These are phyloP conservation scores for Trametes cubensis DNA, from an alignment of 768 basidiomycete genomes.

Conservation along the genomic window DNA sequence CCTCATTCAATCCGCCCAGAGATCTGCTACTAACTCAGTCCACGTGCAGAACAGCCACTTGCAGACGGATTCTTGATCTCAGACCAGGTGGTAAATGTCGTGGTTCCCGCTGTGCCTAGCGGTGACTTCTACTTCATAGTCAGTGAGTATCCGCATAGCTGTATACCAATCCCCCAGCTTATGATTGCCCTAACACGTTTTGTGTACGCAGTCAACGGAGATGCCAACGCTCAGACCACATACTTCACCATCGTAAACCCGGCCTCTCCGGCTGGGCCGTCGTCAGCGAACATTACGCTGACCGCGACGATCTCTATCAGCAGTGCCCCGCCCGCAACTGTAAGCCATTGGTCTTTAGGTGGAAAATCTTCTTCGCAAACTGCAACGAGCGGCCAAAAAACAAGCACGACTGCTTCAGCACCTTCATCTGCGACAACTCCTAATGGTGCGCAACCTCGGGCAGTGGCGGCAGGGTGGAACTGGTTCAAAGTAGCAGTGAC, in stretches of 20 bases:
- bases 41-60: constrained; percentile 5
- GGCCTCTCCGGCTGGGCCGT: background rate
- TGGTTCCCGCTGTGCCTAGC: background rate
- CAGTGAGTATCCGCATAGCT: background rate
- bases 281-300: background rate
- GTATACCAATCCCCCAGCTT: background rate
- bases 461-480: background rate
- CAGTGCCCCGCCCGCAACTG: background rate
- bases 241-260: background rate
- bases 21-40: too few species aligned
- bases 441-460: background rate
- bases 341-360: background rate
- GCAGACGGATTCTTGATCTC: constrained; percentile 1
- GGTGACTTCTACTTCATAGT: constrained; percentile 2
- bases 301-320: background rate
- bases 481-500: too few species aligned
- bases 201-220: background rate
- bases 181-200: background rate
- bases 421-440: background rate
- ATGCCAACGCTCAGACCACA: background rate
- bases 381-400: background rate
- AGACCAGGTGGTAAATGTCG: background rate
- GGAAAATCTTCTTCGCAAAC: too few species aligned
- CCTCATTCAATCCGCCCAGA: too few species aligned
- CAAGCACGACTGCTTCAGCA: background rate